Conservation (phyloP, 176 grass and related monocot genomes). For the Cenchrus fungigraminus region DNA sequence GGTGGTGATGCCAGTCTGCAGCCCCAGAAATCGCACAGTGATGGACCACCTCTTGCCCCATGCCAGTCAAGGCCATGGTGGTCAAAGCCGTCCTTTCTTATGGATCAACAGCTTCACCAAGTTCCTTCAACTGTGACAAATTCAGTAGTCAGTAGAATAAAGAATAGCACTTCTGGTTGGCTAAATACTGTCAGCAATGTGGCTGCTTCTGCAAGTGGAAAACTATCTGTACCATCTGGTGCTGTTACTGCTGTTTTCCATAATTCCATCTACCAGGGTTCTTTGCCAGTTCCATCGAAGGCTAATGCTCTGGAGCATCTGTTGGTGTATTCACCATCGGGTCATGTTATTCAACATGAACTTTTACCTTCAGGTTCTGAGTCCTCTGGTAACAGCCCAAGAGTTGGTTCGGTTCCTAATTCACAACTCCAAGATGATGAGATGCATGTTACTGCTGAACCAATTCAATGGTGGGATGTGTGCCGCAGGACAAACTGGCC, state of each 20-base stretch:
- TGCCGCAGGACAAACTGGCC: constrained; percentile 96
- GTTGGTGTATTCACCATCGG: constrained; percentile 94
- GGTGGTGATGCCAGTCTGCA: constrained; percentile 91
- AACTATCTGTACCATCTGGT: constrained; percentile 78
- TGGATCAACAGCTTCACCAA: constrained; percentile 83
- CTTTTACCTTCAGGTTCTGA: constrained; percentile 74
- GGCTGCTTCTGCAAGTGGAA: constrained; percentile 92
- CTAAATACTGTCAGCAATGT: constrained; percentile 97
- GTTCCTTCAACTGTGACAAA: constrained; percentile 74
- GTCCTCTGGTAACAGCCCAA: constrained; percentile 67
- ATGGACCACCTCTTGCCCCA: constrained; percentile 76
- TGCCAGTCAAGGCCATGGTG: constrained; percentile 91
- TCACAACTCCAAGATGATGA: constrained; percentile 91
- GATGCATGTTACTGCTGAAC: constrained; percentile 86
- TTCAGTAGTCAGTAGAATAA: constrained; percentile 97
- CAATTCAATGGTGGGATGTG: constrained; percentile 99
- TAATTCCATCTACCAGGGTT: constrained; percentile 74
- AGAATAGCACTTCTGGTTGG: constrained; percentile 90
- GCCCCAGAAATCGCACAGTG: constrained; percentile 67
- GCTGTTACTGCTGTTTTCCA: constrained; percentile 81
- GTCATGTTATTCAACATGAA: constrained; percentile 99
- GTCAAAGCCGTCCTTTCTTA: constrained; percentile 83
- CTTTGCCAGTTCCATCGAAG: constrained; percentile 59
- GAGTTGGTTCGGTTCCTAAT: constrained; percentile 55
- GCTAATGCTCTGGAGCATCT: constrained; percentile 94